These are phyloP conservation scores for Zymoseptoria tritici DNA, from an alignment of 2,329 filamentous ascomycete species.

Conservation along the genomic window DNA sequence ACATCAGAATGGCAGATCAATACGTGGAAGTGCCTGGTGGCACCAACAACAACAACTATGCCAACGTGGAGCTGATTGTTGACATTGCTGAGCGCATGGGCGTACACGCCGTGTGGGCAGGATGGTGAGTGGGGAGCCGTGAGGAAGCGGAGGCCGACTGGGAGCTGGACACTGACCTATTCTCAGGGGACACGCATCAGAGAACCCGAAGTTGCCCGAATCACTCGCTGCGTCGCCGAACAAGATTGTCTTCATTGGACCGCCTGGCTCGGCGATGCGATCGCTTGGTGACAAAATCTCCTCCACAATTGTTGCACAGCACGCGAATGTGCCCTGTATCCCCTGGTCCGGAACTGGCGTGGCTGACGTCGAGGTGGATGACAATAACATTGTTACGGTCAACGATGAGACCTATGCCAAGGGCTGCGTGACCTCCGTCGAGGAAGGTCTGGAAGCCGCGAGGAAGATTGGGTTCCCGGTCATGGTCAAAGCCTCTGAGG, in stretches of 20 bases:
- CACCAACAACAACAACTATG: slow-evolving; percentile 99
- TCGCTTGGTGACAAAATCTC: slow-evolving; percentile 99
- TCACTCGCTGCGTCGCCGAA: slow-evolving; percentile 92
- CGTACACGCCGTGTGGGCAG: slow-evolving; percentile 97
- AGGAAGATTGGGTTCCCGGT: slow-evolving; percentile 93
- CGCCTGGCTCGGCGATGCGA: slow-evolving; percentile 95
- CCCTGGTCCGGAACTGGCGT: slow-evolving; percentile 98
- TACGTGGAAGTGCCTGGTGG: slow-evolving; percentile 98
- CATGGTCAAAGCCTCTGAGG: slow-evolving; percentile 99
- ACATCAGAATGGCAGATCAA: slow-evolving; percentile 99
- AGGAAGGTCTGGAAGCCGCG: slow-evolving; percentile 83
- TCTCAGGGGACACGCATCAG: slow-evolving; percentile 84
- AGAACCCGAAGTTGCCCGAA: slow-evolving; percentile 96
- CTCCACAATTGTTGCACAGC: slow-evolving; percentile 96
- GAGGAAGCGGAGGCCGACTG: background rate
- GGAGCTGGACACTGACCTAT: slow-evolving; percentile 16
- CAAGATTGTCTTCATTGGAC: slow-evolving; percentile 98
- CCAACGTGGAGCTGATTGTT: slow-evolving; percentile 98
- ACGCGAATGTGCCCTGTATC: slow-evolving; percentile 92
- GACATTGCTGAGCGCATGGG: slow-evolving; percentile 98
- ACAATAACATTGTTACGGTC: slow-evolving; percentile 85
- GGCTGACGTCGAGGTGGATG: slow-evolving; percentile 68
- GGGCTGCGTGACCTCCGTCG: slow-evolving; percentile 81
- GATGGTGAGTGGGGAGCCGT: slow-evolving; percentile 60
- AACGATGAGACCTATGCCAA: slow-evolving; percentile 76